These are phyloP conservation scores for Botrytis medusae DNA, from an alignment of 2,329 filamentous ascomycete genomes.

Conservation along the genomic window DNA sequence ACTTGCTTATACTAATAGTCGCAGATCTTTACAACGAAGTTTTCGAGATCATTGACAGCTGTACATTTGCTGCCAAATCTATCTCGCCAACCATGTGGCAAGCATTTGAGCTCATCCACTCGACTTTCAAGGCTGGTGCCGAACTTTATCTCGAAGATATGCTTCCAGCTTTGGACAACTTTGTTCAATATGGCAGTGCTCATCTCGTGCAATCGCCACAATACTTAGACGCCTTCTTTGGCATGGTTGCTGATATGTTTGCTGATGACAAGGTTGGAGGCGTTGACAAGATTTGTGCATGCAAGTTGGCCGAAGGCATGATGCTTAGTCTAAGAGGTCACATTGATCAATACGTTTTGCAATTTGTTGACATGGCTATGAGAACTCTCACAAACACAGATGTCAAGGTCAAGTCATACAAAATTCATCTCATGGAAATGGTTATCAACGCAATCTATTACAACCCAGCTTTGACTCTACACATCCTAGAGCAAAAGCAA, in stretches of 20 bases:
- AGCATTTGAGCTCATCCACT: constrained; percentile 94
- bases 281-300: constrained; percentile 93
- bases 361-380: constrained; percentile 89
- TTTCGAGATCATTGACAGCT: constrained; percentile 99
- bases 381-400: constrained; percentile 71
- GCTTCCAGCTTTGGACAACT: constrained; percentile 97
- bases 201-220: constrained; percentile 78
- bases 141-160: constrained; percentile 98
- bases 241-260: constrained; percentile 96
- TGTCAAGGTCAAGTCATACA: constrained; percentile 86
- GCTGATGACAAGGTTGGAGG: constrained; percentile 87
- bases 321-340: constrained; percentile 92
- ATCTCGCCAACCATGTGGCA: constrained; percentile 99
- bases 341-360: constrained; percentile 83
- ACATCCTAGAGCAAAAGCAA: constrained; percentile 82
- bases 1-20: constrained; percentile 31
- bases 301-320: constrained; percentile 94
- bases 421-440: constrained; percentile 97
- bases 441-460: constrained; percentile 98
- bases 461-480: constrained; percentile 80
- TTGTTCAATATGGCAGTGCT: constrained; percentile 85
- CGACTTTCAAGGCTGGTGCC: constrained; percentile 94
- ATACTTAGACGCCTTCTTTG: constrained; percentile 84
- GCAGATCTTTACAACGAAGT: constrained; percentile 93
- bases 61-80: constrained; percentile 93